Conservation (phyloP, 2,329 filamentous ascomycete species). For the Colletotrichum karsti region DNA sequence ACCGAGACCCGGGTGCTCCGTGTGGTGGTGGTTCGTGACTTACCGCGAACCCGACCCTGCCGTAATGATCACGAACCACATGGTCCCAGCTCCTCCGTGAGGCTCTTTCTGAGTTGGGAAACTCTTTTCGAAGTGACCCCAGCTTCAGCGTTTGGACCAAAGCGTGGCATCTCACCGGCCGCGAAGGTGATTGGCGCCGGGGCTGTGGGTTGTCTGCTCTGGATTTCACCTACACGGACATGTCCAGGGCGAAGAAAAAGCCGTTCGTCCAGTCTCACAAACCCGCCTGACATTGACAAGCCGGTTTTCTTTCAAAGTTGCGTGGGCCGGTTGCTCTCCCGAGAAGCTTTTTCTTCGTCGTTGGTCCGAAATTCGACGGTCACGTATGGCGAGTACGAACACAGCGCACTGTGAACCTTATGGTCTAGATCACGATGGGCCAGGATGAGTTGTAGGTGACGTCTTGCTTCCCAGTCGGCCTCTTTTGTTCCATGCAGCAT, state of each 20-base stretch:
- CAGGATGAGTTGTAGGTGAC: neutral
- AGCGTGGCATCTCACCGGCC: neutral
- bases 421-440: neutral
- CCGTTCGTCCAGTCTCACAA: constrained; percentile 14
- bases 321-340: neutral
- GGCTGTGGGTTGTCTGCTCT: neutral
- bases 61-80: neutral
- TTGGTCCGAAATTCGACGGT: neutral
- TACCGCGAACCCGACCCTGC: neutral
- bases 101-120: neutral
- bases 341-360: neutral
- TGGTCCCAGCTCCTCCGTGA: neutral
- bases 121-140: neutral
- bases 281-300: neutral
- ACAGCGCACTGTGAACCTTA: neutral
- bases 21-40: neutral
- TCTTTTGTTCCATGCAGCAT: constrained; percentile 10
- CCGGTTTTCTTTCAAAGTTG: neutral
- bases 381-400: constrained; percentile 1
- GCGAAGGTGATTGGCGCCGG: constrained; percentile 8
- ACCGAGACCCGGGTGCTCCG: neutral
- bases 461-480: neutral
- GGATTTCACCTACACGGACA: neutral
- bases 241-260: neutral
- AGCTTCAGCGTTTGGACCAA: neutral